Evolutionary conservation across 2,329 filamentous ascomycete genomes (phyloP).

Genomic region (Neofusicoccum kwambonambiense): DNA sequence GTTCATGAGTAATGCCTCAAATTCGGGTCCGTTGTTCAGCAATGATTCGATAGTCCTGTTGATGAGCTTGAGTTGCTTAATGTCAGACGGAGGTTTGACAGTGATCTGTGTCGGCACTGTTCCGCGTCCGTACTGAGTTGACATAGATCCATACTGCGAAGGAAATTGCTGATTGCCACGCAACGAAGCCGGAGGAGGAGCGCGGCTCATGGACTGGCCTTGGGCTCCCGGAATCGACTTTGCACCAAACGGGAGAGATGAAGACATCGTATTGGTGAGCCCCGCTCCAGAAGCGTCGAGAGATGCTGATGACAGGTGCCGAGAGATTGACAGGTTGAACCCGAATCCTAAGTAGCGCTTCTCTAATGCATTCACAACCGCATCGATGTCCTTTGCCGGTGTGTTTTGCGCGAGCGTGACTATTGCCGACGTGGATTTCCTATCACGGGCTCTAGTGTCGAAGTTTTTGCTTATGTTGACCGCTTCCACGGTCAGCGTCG

Average conservation of each 20-base stretch:
- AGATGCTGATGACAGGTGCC: constrained; percentile 76
- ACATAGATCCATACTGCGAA: constrained; percentile 21
- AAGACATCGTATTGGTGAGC: constrained; percentile 44
- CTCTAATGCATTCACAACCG: constrained; percentile 72
- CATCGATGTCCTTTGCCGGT: constrained; percentile 78
- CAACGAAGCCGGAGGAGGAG: constrained; percentile 69
- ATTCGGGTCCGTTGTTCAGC: constrained; percentile 76
- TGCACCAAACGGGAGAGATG: constrained; percentile 74
- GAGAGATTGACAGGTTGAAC: constrained; percentile 75
- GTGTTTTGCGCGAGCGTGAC: constrained; percentile 79
- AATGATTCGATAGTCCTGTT: constrained; percentile 84
- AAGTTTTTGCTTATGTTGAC: constrained; percentile 66
- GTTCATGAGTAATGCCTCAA: constrained; percentile 90
- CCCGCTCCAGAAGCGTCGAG: constrained; percentile 57
- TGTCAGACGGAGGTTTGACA: constrained; percentile 66
- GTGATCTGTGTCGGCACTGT: constrained; percentile 61
- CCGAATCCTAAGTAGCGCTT: constrained; percentile 84
- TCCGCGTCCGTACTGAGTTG: constrained; percentile 35
- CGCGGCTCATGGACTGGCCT: constrained; percentile 43
- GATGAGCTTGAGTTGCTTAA: constrained; percentile 77
- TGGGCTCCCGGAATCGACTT: constrained; percentile 51
- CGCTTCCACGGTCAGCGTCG: constrained; percentile 65
- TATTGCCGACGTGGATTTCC: constrained; percentile 73
- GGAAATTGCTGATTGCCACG: constrained; percentile 25
- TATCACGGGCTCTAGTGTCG: constrained; percentile 56